These are phyloP conservation scores for Xylaria multiplex DNA, from an alignment of 2,329 filamentous ascomycete species.

Conservation along the genomic window DNA sequence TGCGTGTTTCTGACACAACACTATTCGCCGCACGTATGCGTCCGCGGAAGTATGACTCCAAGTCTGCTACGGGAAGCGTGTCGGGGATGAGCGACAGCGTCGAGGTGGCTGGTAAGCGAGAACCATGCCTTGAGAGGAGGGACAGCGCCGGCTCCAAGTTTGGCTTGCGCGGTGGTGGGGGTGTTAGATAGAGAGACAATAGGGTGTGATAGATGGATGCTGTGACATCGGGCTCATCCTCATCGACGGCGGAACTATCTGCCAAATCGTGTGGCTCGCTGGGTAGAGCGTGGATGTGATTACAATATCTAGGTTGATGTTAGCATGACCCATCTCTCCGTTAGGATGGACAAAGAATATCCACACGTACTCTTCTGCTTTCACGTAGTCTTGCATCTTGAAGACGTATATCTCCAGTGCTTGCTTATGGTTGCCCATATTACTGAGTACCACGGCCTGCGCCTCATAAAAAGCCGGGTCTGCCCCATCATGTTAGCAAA, in stretches of 20 bases:
- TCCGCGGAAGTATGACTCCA: conserved; percentile 91
- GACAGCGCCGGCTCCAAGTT: conserved; percentile 83
- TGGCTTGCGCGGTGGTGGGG: conserved; percentile 75
- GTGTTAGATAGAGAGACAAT: conserved; percentile 87
- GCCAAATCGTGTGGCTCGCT: conserved; percentile 39
- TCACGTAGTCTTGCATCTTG: conserved; percentile 84
- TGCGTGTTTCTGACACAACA: conserved; percentile 79
- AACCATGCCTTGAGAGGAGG: conserved; percentile 91
- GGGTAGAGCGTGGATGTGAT: conserved; percentile 71
- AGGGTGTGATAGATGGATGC: conserved; percentile 92
- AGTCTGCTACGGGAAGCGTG: conserved; percentile 77
- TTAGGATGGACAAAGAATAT: background rate
- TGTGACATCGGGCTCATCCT: conserved; percentile 59
- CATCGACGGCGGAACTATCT: conserved; percentile 52
- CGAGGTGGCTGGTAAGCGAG: conserved; percentile 85
- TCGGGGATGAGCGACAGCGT: conserved; percentile 88
- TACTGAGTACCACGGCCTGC: conserved; percentile 88
- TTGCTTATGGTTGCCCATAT: conserved; percentile 95
- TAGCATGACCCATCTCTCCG: background rate
- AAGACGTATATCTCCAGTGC: conserved; percentile 98
- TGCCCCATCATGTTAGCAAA: conserved; percentile 51
- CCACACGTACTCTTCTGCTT: conserved; percentile 85
- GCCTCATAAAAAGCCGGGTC: conserved; percentile 89
- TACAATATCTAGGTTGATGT: conserved; percentile 76
- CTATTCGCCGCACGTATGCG: conserved; percentile 88